These are phyloP conservation scores for Dioscorea cayenensis DNA, from an alignment of 116 monocot genomes.

Conservation along the genomic window DNA sequence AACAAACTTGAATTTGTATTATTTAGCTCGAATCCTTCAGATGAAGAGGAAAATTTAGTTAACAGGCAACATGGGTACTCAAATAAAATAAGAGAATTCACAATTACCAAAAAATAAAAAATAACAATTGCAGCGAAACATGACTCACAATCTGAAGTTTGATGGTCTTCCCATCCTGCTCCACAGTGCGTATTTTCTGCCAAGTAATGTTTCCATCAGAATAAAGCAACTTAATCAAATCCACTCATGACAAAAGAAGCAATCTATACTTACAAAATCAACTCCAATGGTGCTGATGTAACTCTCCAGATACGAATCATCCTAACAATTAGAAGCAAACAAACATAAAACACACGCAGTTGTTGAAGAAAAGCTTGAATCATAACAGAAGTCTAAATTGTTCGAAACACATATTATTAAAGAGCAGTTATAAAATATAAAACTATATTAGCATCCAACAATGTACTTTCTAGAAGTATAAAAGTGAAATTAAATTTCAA, in stretches of 20 bases:
- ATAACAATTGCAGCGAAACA: not conserved
- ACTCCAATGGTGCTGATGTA: conserved; percentile 93
- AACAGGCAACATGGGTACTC: too few species aligned
- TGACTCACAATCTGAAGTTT: conserved; percentile 69
- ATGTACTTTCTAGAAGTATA: too few species aligned
- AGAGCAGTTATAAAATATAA: too few species aligned
- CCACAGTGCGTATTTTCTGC: conserved; percentile 78
- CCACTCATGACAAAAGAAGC: not conserved
- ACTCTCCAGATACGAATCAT: conserved; percentile 84
- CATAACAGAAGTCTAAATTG: too few species aligned
- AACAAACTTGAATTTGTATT: too few species aligned
- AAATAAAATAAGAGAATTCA: too few species aligned
- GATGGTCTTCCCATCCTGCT: conserved; percentile 89
- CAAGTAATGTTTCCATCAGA: not conserved
- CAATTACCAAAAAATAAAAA: too few species aligned
- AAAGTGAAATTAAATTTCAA: too few species aligned
- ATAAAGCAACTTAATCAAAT: not conserved
- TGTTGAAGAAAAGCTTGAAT: not conserved
- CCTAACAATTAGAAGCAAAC: conserved; percentile 25
- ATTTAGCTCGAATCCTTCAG: too few species aligned
- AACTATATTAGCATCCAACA: too few species aligned
- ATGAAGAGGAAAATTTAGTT: too few species aligned
- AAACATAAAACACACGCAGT: not conserved
- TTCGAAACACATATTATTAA: too few species aligned
- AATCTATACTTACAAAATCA: conserved; percentile 49